Percentiles rank a stretch among this genome's conserved stretches.
phyloP scores from a whole-genome alignment of 495 filamentous ascomycete genomes.

The Aspergillus steynii region DNA sequence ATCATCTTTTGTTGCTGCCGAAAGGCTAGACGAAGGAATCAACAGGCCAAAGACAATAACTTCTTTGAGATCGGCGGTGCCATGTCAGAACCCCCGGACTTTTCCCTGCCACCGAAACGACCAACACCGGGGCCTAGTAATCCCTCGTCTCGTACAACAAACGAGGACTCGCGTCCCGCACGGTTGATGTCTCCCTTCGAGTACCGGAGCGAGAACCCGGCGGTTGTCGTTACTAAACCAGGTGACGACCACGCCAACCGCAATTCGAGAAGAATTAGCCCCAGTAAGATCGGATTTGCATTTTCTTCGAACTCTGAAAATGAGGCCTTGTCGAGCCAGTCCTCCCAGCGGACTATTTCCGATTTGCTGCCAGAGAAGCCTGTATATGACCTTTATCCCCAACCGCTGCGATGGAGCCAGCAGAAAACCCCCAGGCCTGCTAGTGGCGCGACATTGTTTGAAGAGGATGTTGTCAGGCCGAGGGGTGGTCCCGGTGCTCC shows the following conservation, averaged over 20 bases:
- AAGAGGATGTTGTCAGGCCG: slow-evolving; percentile 33
- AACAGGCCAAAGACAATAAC: slow-evolving; percentile 23
- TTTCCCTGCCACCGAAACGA: slow-evolving; percentile 25
- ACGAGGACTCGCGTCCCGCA: slow-evolving; percentile 17
- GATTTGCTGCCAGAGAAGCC: slow-evolving; percentile 32
- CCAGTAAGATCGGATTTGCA: slow-evolving; percentile 29
- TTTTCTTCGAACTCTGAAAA: slow-evolving; percentile 36
- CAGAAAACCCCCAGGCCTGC: slow-evolving; percentile 26
- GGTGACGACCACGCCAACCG: slow-evolving; percentile 9
- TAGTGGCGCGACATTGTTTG: slow-evolving; percentile 41
- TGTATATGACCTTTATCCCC: slow-evolving; percentile 32
- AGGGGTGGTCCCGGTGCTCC: slow-evolving; percentile 17
- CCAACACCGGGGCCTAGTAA: slow-evolving; percentile 18
- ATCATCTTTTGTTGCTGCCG: slow-evolving; percentile 39
- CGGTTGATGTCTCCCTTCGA: slow-evolving; percentile 23
- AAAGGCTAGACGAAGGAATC: slow-evolving; percentile 29
- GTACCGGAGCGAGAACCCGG: slow-evolving; percentile 20
- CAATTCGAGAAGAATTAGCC: slow-evolving; percentile 1
- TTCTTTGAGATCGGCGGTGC: slow-evolving; percentile 46
- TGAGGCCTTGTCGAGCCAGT: slow-evolving; percentile 27
- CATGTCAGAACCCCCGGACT: slow-evolving; percentile 44
- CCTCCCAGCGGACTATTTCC: slow-evolving; percentile 38
- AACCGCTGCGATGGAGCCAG: slow-evolving; percentile 39
- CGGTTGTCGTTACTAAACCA: slow-evolving; percentile 20
- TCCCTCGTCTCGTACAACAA: slow-evolving; percentile 12